phyloP scores from a whole-genome alignment of 768 basidiomycete species.

The Trametes maxima region DNA sequence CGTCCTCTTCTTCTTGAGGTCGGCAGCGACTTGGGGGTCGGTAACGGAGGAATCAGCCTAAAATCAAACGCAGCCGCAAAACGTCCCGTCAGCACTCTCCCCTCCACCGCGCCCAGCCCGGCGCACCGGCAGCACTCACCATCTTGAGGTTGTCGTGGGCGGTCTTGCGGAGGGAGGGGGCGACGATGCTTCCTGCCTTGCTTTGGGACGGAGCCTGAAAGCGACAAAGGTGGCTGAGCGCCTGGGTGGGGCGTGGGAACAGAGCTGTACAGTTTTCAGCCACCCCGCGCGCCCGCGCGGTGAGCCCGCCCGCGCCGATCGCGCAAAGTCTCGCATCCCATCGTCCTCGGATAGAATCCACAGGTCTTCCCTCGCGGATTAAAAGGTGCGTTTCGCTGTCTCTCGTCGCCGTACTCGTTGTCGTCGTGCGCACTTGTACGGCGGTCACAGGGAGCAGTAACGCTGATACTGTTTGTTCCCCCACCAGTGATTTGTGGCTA shows the following conservation, averaged over 20 bases:
- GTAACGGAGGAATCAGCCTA: slow-evolving; percentile 85
- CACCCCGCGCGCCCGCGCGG: slow-evolving; percentile 22
- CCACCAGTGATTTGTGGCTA: slow-evolving; percentile 89
- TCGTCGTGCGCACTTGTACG: neutral
- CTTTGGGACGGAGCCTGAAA: slow-evolving; percentile 25
- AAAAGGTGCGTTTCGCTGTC: slow-evolving; percentile 54
- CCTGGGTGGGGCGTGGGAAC: slow-evolving; percentile 47
- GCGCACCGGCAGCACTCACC: slow-evolving; percentile 26
- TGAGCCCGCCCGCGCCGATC: slow-evolving; percentile 4
- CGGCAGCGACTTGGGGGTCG: slow-evolving; percentile 92
- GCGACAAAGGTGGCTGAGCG: slow-evolving; percentile 35
- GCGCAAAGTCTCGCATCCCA: slow-evolving; percentile 26
- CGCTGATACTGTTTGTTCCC: neutral
- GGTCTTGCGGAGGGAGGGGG: slow-evolving; percentile 24
- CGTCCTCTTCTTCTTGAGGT: slow-evolving; percentile 97
- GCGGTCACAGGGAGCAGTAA: slow-evolving; percentile 3
- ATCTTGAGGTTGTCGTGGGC: slow-evolving; percentile 34
- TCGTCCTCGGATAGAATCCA: slow-evolving; percentile 82
- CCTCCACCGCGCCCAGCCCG: slow-evolving; percentile 5
- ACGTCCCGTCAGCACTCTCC: slow-evolving; percentile 25
- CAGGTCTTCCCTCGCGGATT: slow-evolving; percentile 93
- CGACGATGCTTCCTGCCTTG: slow-evolving; percentile 20
- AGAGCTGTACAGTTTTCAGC: slow-evolving; percentile 55
- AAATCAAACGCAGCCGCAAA: neutral
- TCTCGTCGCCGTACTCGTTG: neutral